Evolutionary conservation across 2,329 filamentous ascomycete species (phyloP), one percentile per base, ranked within the genome.

Genomic region (Talaromyces marneffei): DNA sequence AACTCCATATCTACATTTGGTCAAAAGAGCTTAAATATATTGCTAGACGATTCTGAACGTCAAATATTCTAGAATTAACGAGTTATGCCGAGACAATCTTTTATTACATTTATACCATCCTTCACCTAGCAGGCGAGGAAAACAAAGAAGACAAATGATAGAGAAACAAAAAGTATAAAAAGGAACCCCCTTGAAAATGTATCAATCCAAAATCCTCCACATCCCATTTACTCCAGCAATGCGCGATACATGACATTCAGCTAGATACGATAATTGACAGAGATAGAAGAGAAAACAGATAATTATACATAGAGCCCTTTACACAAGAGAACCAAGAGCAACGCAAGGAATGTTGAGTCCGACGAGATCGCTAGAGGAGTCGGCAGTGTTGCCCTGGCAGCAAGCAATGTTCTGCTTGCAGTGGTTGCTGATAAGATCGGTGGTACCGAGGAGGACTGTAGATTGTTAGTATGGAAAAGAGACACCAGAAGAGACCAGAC

Each of bases 341-440:
- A 76, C 61, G 67, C 75, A 77, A 60, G 74, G 73, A 61, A 76
- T 68, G 33, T 64, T 72, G 50, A 76, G 39, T 39, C 72, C 74
- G 44, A 77, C 61, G 54, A 76, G 67, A 63, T 70, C 64, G 63
- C 68, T 69, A 62, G 67, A 70, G 64, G 72, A 70, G 57, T 63
- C 63, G 66, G 69, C 67, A 27, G 67, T 66, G 59, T 71, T 71
- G 66, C 71, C 69, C 73, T 75, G 72, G 72, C 73, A 75, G 63
- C 73, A 75, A 57, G 73, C 72, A 66, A 75, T 74, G 72, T 75
- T 75, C 68, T 73, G 70, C 71, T 75, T 70, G 73, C 73, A 75
- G 66, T 74, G 66, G 70, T 71, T 65, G 72, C 72, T 74, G 70
- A 74, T 57, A 35, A 75, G 60, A 25, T 75, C 73, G 66, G 70